These are phyloP conservation scores for Apiotrichum siamense DNA, from an alignment of 1,284 basidiomycete genomes.

Conservation along the genomic window DNA sequence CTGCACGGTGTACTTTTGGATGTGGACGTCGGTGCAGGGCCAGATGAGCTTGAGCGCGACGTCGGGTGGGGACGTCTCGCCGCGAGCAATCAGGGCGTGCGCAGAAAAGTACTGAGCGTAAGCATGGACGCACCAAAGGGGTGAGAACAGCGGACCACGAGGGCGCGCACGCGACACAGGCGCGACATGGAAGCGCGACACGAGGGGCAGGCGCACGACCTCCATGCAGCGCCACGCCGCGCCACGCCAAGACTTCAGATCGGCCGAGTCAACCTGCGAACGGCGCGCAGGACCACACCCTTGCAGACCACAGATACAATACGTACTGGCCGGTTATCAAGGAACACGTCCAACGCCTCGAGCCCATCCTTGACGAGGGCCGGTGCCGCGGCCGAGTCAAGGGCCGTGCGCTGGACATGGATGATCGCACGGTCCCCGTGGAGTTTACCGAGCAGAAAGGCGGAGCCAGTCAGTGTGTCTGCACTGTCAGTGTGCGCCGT, in stretches of 20 bases:
- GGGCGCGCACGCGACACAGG: no score
- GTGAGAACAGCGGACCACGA: no score
- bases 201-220: neutral
- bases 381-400: slow-evolving; percentile 44
- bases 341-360: slow-evolving; percentile 27
- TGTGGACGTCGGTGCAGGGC: slow-evolving; percentile 75
- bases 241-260: neutral
- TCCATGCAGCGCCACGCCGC: neutral
- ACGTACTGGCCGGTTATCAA: slow-evolving; percentile 38
- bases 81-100: slow-evolving; percentile 28
- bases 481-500: slow-evolving; percentile 2
- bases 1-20: slow-evolving; percentile 80
- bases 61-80: slow-evolving; percentile 28
- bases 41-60: slow-evolving; percentile 61
- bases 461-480: slow-evolving; percentile 55
- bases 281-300: no score
- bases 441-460: slow-evolving; percentile 51
- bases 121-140: neutral
- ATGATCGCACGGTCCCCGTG: slow-evolving; percentile 52
- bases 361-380: slow-evolving; percentile 22
- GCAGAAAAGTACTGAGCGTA: slow-evolving; percentile 43
- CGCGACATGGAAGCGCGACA: no score
- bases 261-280: no score
- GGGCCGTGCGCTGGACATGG: slow-evolving; percentile 57
- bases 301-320: neutral